Evolutionary conservation across 306 rosid species (phyloP).

Genomic region (Purshia tridentata): DNA sequence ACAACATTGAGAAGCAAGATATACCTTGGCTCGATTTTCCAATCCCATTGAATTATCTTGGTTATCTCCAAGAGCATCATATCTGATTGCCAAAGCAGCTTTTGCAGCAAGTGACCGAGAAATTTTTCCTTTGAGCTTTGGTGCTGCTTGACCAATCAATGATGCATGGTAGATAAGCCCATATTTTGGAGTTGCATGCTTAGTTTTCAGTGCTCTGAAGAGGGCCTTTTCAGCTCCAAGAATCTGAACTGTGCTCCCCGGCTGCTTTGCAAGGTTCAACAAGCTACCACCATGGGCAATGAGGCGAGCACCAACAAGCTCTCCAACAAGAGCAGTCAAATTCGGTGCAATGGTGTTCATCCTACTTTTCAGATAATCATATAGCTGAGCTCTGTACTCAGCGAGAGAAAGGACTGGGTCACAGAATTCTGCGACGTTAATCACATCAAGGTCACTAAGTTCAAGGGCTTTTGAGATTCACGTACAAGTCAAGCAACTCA

Average conservation of each 20-base stretch:
- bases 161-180: slow-evolving; percentile 98
- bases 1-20: background rate
- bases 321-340: slow-evolving; percentile 91
- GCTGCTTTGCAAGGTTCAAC: slow-evolving; percentile 92
- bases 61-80: slow-evolving; percentile 80
- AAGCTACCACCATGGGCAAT: slow-evolving; percentile 95
- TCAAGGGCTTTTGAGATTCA: slow-evolving; percentile 34
- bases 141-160: slow-evolving; percentile 89
- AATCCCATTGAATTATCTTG: slow-evolving; percentile 83
- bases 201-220: slow-evolving; percentile 85
- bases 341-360: slow-evolving; percentile 95
- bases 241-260: slow-evolving; percentile 92
- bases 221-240: slow-evolving; percentile 98
- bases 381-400: slow-evolving; percentile 83
- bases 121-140: too few species aligned
- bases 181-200: slow-evolving; percentile 91
- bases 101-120: slow-evolving; percentile 89
- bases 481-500: too few species aligned
- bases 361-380: slow-evolving; percentile 79
- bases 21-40: slow-evolving; percentile 79
- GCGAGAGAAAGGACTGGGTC: slow-evolving; percentile 90
- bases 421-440: slow-evolving; percentile 72
- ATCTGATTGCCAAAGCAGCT: slow-evolving; percentile 72
- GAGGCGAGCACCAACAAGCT: slow-evolving; percentile 97
- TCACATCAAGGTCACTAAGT: slow-evolving; percentile 86